phyloP scores from a whole-genome alignment of 371 early-diverging fungal genomes.

The Synchytrium microbalum region DNA sequence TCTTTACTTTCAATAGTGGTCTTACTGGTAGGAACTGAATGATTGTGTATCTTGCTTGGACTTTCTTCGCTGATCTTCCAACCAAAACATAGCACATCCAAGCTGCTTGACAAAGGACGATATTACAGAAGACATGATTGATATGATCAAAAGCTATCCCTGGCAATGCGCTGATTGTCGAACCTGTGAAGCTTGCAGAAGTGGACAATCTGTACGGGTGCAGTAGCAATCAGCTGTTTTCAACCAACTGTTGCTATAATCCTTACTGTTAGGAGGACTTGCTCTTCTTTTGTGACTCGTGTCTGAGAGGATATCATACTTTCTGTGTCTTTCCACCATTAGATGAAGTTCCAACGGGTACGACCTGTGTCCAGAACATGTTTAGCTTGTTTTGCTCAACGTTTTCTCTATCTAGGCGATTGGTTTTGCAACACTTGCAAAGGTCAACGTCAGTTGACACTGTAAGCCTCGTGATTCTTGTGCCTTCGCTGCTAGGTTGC shows the following conservation, averaged over 20 bases:
- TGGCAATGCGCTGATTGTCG: neutral
- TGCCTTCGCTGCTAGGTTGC: no score
- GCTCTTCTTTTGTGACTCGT: neutral
- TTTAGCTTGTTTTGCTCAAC: neutral
- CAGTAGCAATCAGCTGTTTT: no score
- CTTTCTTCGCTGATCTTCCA: no score
- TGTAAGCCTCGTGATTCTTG: neutral
- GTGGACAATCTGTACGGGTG: neutral
- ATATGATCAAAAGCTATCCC: neutral
- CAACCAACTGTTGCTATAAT: no score
- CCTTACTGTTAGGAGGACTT: neutral
- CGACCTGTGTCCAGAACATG: neutral
- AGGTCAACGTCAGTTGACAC: neutral
- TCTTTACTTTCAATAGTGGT: no score
- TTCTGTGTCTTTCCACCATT: neutral
- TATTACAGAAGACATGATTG: neutral
- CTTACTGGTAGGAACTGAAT: neutral
- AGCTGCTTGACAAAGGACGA: neutral
- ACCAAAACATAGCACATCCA: constrained; percentile 1
- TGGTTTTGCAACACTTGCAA: neutral
- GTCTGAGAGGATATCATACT: neutral
- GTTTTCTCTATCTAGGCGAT: neutral
- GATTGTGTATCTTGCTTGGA: no score
- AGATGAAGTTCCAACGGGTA: neutral
- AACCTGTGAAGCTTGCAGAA: neutral